A percentile compares a stretch with the other conserved stretches of the same genome.
These are phyloP conservation scores for Mycena galopus DNA, from an alignment of 768 basidiomycete genomes.

Conservation along the genomic window DNA sequence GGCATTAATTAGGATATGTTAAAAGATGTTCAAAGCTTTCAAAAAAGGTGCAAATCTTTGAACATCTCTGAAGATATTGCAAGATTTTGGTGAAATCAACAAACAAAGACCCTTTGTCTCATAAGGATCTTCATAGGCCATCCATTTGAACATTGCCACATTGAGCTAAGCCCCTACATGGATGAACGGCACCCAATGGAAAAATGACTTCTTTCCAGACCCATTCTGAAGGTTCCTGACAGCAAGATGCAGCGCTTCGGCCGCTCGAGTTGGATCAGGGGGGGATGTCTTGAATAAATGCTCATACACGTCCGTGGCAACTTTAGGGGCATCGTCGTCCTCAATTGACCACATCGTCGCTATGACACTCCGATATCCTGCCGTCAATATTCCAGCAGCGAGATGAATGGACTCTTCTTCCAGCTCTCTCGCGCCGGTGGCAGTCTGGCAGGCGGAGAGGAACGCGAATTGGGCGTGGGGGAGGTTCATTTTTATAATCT, in stretches of 20 bases:
- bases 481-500: not conserved
- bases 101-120: no score
- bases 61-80: no score
- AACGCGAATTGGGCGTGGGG: not conserved
- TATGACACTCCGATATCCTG: conserved; percentile 3
- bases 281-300: conserved; percentile 11
- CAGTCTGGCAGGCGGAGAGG: conserved; percentile 3
- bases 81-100: no score
- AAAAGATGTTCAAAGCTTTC: no score
- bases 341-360: conserved; percentile 4
- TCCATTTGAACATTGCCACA: no score
- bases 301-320: not conserved
- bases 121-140: no score
- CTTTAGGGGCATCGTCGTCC: not conserved
- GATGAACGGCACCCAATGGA: conserved; percentile 5
- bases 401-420: conserved; percentile 7
- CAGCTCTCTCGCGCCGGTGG: not conserved
- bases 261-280: not conserved
- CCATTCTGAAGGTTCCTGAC: not conserved
- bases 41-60: no score
- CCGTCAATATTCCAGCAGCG: not conserved
- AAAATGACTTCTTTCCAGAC: conserved; percentile 10
- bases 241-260: conserved; percentile 3
- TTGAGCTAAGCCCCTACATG: not conserved
- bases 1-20: no score